Evolutionary conservation across 2,329 filamentous ascomycete species (phyloP).

Genomic region (Pestalotiopsis sp.): DNA sequence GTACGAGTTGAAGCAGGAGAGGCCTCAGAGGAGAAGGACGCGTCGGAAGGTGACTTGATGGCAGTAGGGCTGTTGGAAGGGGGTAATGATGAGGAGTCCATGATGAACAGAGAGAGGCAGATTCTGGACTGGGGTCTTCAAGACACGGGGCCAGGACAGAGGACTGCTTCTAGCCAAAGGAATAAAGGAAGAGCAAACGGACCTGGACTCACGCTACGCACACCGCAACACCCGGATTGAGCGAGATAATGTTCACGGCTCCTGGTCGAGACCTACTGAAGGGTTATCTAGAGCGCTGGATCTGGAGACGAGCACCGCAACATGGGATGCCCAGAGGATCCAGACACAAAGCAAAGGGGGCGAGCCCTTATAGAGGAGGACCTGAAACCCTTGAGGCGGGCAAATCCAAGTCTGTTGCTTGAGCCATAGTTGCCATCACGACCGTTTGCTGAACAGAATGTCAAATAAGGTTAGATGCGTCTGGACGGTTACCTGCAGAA

Average conservation of each 20-base stretch:
- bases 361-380: background rate
- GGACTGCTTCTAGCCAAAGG: constrained; percentile 19
- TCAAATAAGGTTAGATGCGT: constrained; percentile 40
- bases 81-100: constrained; percentile 25
- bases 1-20: constrained; percentile 29
- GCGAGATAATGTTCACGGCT: background rate
- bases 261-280: background rate
- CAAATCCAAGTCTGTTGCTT: background rate
- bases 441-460: constrained; percentile 34
- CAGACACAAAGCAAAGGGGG: background rate
- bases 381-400: constrained; percentile 4
- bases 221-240: constrained; percentile 20
- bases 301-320: background rate
- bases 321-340: constrained; percentile 1
- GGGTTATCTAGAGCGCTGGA: background rate
- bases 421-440: constrained; percentile 23
- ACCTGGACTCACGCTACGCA: constrained; percentile 27
- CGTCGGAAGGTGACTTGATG: constrained; percentile 26
- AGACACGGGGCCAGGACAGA: constrained; percentile 11
- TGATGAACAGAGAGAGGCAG: constrained; percentile 22
- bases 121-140: constrained; percentile 9
- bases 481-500: constrained; percentile 38
- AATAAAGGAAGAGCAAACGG: constrained; percentile 36
- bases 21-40: constrained; percentile 30
- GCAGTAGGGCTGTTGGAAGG: constrained; percentile 21